Conservation (phyloP, 208 protist species). For the Histomonas meleagridis region DNA sequence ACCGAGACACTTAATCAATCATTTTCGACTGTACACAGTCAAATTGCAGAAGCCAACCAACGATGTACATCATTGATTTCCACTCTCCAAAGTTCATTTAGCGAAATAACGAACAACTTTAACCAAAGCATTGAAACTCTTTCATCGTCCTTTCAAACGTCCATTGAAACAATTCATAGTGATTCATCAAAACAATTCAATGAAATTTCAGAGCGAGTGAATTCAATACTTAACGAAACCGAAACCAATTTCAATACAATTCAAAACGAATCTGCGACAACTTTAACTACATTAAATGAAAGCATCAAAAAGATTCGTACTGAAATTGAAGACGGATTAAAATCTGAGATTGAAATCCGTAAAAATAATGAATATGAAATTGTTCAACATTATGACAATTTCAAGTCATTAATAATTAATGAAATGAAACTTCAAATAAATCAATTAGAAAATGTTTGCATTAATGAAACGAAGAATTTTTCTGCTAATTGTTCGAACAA, state of each 20-base stretch:
- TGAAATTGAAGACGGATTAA: not conserved
- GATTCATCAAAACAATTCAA: not conserved
- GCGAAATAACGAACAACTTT: not conserved
- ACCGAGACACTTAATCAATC: not conserved
- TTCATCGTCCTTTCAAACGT: not conserved
- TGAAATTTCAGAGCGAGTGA: not conserved
- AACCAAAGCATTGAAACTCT: not conserved
- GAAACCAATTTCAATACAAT: not conserved
- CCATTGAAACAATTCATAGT: not conserved
- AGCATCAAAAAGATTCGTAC: not conserved
- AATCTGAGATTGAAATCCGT: not conserved
- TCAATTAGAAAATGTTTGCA: not conserved
- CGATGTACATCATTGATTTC: not conserved
- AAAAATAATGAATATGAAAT: slow-evolving; percentile 5
- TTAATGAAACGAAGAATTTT: not conserved
- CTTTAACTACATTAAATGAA: not conserved
- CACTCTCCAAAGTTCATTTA: not conserved
- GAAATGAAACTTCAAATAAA: slow-evolving; percentile 13
- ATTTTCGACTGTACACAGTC: not conserved
- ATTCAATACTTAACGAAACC: not conserved
- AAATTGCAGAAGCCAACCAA: slow-evolving; percentile 15
- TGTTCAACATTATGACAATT: not conserved
- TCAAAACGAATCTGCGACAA: not conserved
- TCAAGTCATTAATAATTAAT: slow-evolving; percentile 18
- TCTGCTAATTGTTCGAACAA: too few relatives aligned